Evolutionary conservation across 2,329 filamentous ascomycete genomes (phyloP).

Genomic region (Rhynchosporium graminicola): DNA sequence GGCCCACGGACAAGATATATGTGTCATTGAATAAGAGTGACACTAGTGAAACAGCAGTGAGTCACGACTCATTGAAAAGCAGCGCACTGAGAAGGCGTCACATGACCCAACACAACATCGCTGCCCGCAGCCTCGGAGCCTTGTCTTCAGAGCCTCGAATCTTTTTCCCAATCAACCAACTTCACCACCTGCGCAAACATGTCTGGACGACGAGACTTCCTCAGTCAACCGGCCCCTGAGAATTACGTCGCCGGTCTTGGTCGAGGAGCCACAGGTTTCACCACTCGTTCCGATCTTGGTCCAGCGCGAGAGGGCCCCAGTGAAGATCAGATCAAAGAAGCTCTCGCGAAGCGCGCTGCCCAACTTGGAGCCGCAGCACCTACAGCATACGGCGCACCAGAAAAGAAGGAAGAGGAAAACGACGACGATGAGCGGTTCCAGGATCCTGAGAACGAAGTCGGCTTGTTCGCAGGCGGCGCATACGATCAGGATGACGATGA

Average conservation of each 20-base stretch:
- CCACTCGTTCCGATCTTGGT: conserved; percentile 92
- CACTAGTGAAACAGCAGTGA: neutral
- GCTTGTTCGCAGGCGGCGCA: conserved; percentile 90
- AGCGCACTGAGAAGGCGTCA: neutral
- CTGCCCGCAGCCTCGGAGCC: neutral
- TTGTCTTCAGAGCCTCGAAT: neutral
- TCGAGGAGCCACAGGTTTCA: conserved; percentile 97
- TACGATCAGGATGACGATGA: conserved; percentile 99
- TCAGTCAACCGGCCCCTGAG: conserved; percentile 81
- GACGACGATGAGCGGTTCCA: conserved; percentile 78
- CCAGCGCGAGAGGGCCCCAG: conserved; percentile 93
- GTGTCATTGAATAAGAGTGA: no score
- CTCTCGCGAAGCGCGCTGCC: conserved; percentile 88
- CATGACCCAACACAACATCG: neutral
- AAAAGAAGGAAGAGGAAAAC: conserved; percentile 62
- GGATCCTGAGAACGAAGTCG: conserved; percentile 95
- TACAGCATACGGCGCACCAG: conserved; percentile 66
- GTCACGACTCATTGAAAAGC: neutral
- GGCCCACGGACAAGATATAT: no score
- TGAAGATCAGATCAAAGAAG: conserved; percentile 98
- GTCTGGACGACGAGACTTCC: conserved; percentile 71
- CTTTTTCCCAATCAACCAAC: neutral
- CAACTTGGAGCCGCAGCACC: conserved; percentile 73
- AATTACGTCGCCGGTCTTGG: conserved; percentile 96
- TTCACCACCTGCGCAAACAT: conserved; percentile 27